phyloP scores from a whole-genome alignment of 2,329 filamentous ascomycete genomes.

The Aspergillus sp. region DNA sequence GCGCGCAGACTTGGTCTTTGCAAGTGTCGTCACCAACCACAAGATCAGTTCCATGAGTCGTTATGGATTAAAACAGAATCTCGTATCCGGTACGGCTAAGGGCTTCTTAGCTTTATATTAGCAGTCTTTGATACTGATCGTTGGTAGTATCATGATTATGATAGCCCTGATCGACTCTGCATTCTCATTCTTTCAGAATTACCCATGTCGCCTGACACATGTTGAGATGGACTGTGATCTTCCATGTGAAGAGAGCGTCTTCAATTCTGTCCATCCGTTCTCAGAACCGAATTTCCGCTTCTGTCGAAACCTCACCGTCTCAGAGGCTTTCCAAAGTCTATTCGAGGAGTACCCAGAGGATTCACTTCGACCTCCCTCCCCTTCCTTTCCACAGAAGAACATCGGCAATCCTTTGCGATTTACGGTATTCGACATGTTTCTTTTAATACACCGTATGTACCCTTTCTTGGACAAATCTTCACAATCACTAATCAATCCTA shows the following conservation, averaged over 20 bases:
- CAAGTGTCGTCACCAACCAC: conserved; percentile 30
- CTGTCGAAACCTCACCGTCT: conserved; percentile 30
- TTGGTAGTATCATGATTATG: conserved; percentile 31
- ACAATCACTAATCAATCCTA: conserved; percentile 10
- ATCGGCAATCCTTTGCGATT: conserved; percentile 16
- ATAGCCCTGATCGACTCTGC: conserved; percentile 40
- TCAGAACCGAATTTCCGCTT: conserved; percentile 33
- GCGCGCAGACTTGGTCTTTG: conserved; percentile 34
- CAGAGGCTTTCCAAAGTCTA: conserved; percentile 33
- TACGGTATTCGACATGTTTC: conserved; percentile 36
- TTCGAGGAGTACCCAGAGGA: conserved; percentile 24
- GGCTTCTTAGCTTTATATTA: not conserved
- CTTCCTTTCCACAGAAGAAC: not conserved
- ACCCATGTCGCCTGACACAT: conserved; percentile 35
- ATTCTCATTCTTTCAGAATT: conserved; percentile 41
- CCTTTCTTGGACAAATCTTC: not conserved
- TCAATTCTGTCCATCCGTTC: conserved; percentile 37
- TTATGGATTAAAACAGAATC: conserved; percentile 41
- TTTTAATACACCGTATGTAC: conserved; percentile 36
- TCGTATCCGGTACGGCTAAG: conserved; percentile 32
- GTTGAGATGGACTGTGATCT: conserved; percentile 39
- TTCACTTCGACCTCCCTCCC: conserved; percentile 5
- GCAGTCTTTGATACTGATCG: conserved; percentile 1
- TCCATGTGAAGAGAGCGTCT: conserved; percentile 36
- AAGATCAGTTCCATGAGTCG: conserved; percentile 32